phyloP scores from a whole-genome alignment of 345 rosid species.

The Linum tenue region DNA sequence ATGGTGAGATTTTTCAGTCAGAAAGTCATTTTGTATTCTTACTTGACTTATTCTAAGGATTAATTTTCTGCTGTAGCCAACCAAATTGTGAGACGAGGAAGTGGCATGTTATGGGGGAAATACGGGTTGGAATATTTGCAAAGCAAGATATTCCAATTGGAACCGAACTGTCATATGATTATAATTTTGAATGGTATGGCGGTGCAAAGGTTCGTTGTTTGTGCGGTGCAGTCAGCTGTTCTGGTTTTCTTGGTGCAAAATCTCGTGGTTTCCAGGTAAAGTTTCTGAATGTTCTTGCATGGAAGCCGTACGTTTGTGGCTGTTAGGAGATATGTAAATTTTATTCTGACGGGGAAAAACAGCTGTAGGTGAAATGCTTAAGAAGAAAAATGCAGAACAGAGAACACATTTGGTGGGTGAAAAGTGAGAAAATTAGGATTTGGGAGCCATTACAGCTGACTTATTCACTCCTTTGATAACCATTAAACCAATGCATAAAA shows the following conservation, averaged over 20 bases:
- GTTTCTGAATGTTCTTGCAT: neutral
- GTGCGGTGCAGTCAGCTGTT: conserved; percentile 78
- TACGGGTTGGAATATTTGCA: conserved; percentile 94
- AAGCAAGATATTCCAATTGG: conserved; percentile 57
- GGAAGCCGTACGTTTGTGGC: neutral
- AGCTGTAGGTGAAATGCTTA: neutral
- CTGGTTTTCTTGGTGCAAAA: conserved; percentile 96
- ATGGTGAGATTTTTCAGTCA: conserved; percentile 50
- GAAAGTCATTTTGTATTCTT: conserved; percentile 10
- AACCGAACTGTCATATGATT: conserved; percentile 74
- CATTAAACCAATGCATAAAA: too few species aligned
- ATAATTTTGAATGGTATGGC: conserved; percentile 96
- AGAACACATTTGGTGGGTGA: neutral
- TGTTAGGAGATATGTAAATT: neutral
- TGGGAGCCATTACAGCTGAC: neutral
- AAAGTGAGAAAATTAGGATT: neutral
- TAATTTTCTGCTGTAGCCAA: conserved; percentile 34
- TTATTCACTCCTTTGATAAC: neutral
- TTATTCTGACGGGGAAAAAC: neutral
- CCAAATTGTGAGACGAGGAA: conserved; percentile 98
- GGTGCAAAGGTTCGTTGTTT: conserved; percentile 95
- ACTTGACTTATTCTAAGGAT: conserved; percentile 9
- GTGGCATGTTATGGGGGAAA: conserved; percentile 88
- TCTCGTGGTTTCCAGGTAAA: conserved; percentile 95
- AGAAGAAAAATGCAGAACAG: neutral